Conservation (phyloP, 2,329 filamentous ascomycete species). For the Diaporthe caulivora region DNA sequence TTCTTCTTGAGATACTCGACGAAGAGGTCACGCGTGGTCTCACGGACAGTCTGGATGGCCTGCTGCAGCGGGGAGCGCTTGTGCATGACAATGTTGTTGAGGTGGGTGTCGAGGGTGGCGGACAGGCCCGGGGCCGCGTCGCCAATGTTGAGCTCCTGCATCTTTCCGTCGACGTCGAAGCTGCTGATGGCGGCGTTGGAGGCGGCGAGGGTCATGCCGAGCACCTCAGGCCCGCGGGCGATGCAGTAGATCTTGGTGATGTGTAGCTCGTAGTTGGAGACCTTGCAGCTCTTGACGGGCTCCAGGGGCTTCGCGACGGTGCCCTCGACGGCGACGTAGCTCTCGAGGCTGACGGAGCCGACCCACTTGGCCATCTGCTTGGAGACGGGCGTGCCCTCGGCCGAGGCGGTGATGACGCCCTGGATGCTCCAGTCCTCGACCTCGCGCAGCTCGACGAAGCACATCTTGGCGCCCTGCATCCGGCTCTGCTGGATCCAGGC, state of each 20-base stretch:
- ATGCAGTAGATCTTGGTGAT: constrained; percentile 87
- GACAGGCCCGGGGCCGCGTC: constrained; percentile 63
- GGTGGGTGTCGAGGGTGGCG: constrained; percentile 84
- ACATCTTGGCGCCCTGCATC: constrained; percentile 90
- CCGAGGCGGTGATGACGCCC: constrained; percentile 78
- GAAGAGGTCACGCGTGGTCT: constrained; percentile 54
- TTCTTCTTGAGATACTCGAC: constrained; percentile 76
- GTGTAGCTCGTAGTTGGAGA: constrained; percentile 87
- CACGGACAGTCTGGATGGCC: constrained; percentile 68
- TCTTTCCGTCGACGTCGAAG: constrained; percentile 67
- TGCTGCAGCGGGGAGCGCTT: constrained; percentile 92
- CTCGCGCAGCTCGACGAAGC: constrained; percentile 87
- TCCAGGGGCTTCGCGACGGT: constrained; percentile 85
- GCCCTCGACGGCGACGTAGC: constrained; percentile 85
- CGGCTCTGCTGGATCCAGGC: constrained; percentile 89
- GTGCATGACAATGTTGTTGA: constrained; percentile 94
- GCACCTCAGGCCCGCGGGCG: constrained; percentile 69
- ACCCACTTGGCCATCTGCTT: constrained; percentile 97
- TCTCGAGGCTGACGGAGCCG: constrained; percentile 80
- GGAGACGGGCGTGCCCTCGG: constrained; percentile 73
- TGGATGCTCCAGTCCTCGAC: constrained; percentile 83
- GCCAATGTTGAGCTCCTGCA: constrained; percentile 56
- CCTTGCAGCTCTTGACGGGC: constrained; percentile 87
- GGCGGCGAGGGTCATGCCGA: constrained; percentile 69
- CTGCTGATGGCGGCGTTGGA: constrained; percentile 68